Conservation (phyloP, 768 basidiomycete genomes). For the Hypholoma fasciculare region DNA sequence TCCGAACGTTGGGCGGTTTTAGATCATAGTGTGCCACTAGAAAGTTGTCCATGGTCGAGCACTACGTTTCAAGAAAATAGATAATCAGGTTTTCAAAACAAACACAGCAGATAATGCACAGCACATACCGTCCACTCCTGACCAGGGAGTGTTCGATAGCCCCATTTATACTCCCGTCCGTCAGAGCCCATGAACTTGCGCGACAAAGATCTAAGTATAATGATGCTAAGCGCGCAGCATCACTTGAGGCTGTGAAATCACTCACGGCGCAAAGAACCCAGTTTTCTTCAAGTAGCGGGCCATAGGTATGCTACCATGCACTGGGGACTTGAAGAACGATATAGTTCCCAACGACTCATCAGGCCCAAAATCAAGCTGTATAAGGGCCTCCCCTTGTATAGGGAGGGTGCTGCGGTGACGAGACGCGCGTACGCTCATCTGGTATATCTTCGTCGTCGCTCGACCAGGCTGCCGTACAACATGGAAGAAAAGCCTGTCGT, state of each 20-base stretch:
- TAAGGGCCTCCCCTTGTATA: conserved; percentile 50
- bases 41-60: conserved; percentile 50
- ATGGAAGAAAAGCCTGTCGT: conserved; percentile 73
- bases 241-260: conserved; percentile 11
- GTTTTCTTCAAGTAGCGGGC: conserved; percentile 62
- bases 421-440: conserved; percentile 65
- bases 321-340: conserved; percentile 45
- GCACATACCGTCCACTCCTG: conserved; percentile 76
- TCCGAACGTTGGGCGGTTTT: conserved; percentile 50
- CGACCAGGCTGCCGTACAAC: conserved; percentile 50
- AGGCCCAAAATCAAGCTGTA: conserved; percentile 60
- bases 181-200: conserved; percentile 71
- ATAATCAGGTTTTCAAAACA: neutral
- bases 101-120: neutral
- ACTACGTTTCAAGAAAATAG: conserved; percentile 36
- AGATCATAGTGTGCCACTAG: conserved; percentile 69
- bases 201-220: conserved; percentile 52
- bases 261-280: conserved; percentile 67
- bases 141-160: conserved; percentile 47
- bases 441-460: conserved; percentile 55
- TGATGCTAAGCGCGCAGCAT: conserved; percentile 1
- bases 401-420: conserved; percentile 57
- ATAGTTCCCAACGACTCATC: conserved; percentile 61
- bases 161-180: conserved; percentile 73
- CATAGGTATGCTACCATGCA: conserved; percentile 54